Evolutionary conservation across 495 filamentous ascomycete genomes (phyloP), one percentile per base, ranked within the genome.

Genomic region (Aspergillus haitiensis): DNA sequence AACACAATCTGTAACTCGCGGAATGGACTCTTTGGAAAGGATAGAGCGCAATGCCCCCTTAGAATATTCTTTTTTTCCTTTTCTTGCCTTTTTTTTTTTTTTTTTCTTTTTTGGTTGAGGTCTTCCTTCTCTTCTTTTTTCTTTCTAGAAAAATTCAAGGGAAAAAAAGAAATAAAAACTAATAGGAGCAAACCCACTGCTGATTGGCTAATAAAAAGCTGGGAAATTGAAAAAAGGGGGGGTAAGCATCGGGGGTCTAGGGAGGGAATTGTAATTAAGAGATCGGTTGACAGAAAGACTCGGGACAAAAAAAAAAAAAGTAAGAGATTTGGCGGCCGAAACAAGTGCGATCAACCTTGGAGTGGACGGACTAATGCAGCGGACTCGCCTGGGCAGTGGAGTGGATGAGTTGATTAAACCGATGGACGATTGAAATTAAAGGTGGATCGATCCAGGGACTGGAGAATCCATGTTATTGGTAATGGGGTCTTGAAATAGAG

Each of bases 341-440:
- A 67, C 63, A 61, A 72, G 67, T 60, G 65, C 48, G 72, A 74
- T 74, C 72, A 70, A 67, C 72, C 66, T 65, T 18, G 65, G 69
- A 61, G 63, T 52, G 61, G 61, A 62, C 58, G 64, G 64, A 64
- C 70, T 71, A 71, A 70, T 72, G 69, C 69, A 73, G 66, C 66
- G 70, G 40, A 46, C 64, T 62, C 55, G 49, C n/a, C 42, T 52
- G 60, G 54, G 60, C 55, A 53, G 58, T 54, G 48, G 39, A 31
- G 54, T 48, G 49, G 55, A 57, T 6, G 48, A 48, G 21, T 40
- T 40, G 46, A 58, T 40, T 50, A 18, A 48, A 56, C 4, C 2
- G 48, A 34, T 11, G 8, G 48, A 51, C 12, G 48, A 34, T 11
- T 34, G 48, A 21, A 51, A 13, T 51, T 33, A 51, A 51, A 55